These are phyloP conservation scores for Podospora pseudocomata DNA, from an alignment of 495 filamentous ascomycete genomes.

Conservation along the genomic window DNA sequence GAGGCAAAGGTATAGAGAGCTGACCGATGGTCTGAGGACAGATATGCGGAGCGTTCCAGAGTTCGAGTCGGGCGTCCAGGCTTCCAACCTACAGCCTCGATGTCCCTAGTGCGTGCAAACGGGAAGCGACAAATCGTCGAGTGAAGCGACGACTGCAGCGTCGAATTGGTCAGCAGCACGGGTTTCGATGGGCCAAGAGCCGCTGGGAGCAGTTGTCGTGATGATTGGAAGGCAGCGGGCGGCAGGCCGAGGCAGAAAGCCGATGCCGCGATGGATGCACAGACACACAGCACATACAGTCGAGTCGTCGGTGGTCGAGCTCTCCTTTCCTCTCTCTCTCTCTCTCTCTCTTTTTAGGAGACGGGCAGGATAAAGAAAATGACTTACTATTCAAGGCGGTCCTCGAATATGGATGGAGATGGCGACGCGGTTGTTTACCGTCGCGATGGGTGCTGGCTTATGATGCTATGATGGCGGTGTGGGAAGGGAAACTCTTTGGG, in stretches of 20 bases:
- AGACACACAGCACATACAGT: not conserved
- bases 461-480: constrained; percentile 36
- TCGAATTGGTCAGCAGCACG: constrained; percentile 17
- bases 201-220: constrained; percentile 19
- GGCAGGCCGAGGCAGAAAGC: constrained; percentile 24
- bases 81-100: constrained; percentile 15
- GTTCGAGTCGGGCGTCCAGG: constrained; percentile 14
- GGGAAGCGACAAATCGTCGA: constrained; percentile 15
- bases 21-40: constrained; percentile 30
- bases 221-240: constrained; percentile 17
- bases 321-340: not conserved
- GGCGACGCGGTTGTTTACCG: constrained; percentile 31
- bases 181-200: constrained; percentile 10
- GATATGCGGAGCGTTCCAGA: constrained; percentile 26
- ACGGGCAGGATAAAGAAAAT: constrained; percentile 14
- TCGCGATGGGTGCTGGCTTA: constrained; percentile 25
- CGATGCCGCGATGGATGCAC: constrained; percentile 22
- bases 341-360: not conserved
- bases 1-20: constrained; percentile 12
- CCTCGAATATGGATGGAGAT: constrained; percentile 27
- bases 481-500: constrained; percentile 28
- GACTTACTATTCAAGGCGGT: constrained; percentile 31
- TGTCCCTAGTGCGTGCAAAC: constrained; percentile 8
- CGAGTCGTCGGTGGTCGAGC: not conserved
- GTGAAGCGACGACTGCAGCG: constrained; percentile 13